Base-by-base conservation (phyloP, 2,329 filamentous ascomycete species). In the Aspergillus oerlinghausenensis region DNA sequence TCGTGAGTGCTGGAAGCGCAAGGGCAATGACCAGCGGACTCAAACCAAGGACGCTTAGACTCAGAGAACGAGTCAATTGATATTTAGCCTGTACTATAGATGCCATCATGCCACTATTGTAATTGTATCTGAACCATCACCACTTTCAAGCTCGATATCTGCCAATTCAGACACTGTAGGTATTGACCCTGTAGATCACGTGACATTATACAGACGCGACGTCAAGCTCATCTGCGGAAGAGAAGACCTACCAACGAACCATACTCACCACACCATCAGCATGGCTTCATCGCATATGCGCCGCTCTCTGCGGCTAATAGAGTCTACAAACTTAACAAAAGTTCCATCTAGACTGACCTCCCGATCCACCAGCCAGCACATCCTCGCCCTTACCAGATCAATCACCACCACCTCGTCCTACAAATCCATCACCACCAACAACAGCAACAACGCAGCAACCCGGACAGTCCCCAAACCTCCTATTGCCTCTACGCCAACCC, bases 1-100 rank as follows among this genome's bases (percentile, higher is more conserved):
- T 72, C 87, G 86, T 68, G 83, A 88, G 67, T 97, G 93, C 75
- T 97, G 93, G 93, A 96, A 95, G 77, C 82, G 81, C 61, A 87
- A 95, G 67, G 87, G 91, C 50, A 97, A 97, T 73, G 87, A 96
- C 67, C 79, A 88, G 72, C 84, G 94, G 67, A 97, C 92, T 0
- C 82, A 82, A 54, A 87, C 83, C 45, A 93, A 91, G 70, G 87
- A 96, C 70, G 82, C 80, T 40, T 84, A 64, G 66, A 7, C 14
- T 45, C 35, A 19, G 2, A 19, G 28, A n/a, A 21, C 21, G 32
- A 28, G 50, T 43, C 7, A 38, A 54, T 6, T 19, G 17, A 40
- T 57, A 51, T 48, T 23, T 7, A 47, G 23, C n/a, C 23, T 49
- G 48, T 21, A n/a, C 32, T 25, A 6, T 42, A 54, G 38, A 29